Evolutionary conservation across 345 rosid species (phyloP).

Genomic region (Ceriops decandra): DNA sequence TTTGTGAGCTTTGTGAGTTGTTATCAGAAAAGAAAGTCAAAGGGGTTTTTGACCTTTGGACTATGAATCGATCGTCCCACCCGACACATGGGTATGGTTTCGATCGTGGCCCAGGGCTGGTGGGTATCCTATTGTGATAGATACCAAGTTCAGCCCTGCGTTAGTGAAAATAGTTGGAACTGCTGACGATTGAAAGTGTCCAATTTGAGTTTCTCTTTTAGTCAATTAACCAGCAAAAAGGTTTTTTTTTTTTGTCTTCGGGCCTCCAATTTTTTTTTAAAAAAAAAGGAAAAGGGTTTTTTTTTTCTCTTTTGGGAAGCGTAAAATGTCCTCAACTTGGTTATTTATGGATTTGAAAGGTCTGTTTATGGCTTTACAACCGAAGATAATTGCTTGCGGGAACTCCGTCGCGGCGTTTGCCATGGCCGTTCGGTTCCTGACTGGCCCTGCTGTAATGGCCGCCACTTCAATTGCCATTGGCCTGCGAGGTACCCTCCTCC

Average conservation of each 20-base stretch:
- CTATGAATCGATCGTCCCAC: slow-evolving; percentile 19
- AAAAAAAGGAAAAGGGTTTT: too few relatives aligned
- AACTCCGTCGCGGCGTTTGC: slow-evolving; percentile 29
- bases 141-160: slow-evolving; percentile 1
- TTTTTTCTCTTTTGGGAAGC: too few relatives aligned
- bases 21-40: background rate
- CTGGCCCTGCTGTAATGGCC: slow-evolving; percentile 39
- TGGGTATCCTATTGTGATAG: slow-evolving; percentile 19
- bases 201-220: background rate
- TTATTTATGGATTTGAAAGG: slow-evolving; percentile 8
- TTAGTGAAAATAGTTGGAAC: background rate
- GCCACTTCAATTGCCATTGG: slow-evolving; percentile 38
- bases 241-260: background rate
- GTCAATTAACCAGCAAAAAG: too few relatives aligned
- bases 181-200: background rate
- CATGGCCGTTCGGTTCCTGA: slow-evolving; percentile 34
- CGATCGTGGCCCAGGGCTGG: slow-evolving; percentile 18
- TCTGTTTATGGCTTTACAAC: slow-evolving; percentile 36
- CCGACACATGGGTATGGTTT: slow-evolving; percentile 28
- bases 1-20: slow-evolving; percentile 1
- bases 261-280: too few relatives aligned
- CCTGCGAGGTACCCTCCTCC: slow-evolving; percentile 33
- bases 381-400: slow-evolving; percentile 33
- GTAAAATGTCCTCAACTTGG: background rate
- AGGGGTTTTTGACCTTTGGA: slow-evolving; percentile 5